Evolutionary conservation across 169 alveolate genomes (phyloP).

Genomic region (Amoebophrya sp.): DNA sequence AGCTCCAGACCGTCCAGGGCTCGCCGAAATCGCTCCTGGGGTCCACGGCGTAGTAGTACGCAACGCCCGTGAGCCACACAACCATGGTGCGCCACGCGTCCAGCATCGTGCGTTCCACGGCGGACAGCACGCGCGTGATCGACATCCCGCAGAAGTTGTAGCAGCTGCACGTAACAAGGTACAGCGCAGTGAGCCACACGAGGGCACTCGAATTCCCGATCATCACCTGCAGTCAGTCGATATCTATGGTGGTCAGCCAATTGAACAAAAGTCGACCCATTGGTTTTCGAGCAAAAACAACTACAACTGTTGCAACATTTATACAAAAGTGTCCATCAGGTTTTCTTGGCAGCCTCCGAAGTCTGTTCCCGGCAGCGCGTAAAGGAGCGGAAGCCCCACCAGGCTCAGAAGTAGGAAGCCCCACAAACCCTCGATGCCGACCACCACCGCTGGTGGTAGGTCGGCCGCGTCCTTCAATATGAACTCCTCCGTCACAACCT

Average conservation of each 20-base stretch:
- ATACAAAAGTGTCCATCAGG: not conserved
- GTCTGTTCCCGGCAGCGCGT: not conserved
- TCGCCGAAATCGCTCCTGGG: conserved; percentile 11
- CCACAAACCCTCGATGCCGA: not conserved
- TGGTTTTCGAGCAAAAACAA: too few species aligned
- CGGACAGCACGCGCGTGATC: not conserved
- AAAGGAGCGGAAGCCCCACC: not conserved
- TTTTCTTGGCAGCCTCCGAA: not conserved
- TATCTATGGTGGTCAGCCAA: too few species aligned
- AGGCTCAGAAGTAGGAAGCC: not conserved
- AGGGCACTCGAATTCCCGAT: too few species aligned
- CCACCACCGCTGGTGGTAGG: not conserved
- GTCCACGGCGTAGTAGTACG: not conserved
- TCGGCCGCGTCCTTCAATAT: not conserved
- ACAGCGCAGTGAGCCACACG: not conserved
- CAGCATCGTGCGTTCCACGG: conserved; percentile 15
- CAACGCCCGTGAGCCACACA: not conserved
- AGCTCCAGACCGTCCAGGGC: conserved; percentile 6
- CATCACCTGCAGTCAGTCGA: too few species aligned
- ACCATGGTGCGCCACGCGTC: conserved; percentile 15
- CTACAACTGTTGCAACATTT: too few species aligned
- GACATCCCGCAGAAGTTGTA: conserved; percentile 13
- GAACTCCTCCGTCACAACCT: conserved; percentile 15
- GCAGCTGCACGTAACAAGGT: not conserved
- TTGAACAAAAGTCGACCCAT: too few species aligned